A percentile compares a stretch with the other conserved stretches of the same genome.
phyloP scores from a whole-genome alignment of 129 eudicot genomes.

The Mikania micrantha region DNA sequence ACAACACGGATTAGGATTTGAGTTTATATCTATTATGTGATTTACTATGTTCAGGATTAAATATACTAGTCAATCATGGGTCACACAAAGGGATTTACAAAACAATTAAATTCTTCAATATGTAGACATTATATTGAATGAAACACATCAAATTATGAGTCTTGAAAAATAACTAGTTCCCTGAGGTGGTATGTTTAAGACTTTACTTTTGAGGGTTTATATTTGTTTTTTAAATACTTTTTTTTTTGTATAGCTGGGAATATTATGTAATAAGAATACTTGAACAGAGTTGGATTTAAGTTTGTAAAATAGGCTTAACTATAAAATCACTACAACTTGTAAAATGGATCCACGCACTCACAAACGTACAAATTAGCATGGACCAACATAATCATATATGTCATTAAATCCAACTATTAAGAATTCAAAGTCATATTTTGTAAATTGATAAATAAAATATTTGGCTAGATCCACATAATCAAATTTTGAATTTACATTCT shows the following conservation, averaged over 20 bases:
- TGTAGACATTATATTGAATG: neutral
- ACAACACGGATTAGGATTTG: neutral
- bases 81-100: neutral
- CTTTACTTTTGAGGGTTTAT: neutral
- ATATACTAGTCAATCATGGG: neutral
- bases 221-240: conserved; percentile 7
- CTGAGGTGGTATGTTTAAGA: neutral
- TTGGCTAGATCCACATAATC: neutral
- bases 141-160: neutral
- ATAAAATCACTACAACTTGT: neutral
- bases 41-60: neutral
- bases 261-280: neutral
- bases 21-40: neutral
- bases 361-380: neutral
- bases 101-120: too few relatives aligned
- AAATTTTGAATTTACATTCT: neutral
- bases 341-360: neutral
- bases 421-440: neutral
- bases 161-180: neutral
- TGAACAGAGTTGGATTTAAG: neutral
- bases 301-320: neutral
- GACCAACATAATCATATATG: neutral
- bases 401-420: neutral
- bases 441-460: neutral
- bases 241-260: neutral